Conservation (phyloP, 73 alveolate genomes). For the Blepharisma japonicum region DNA sequence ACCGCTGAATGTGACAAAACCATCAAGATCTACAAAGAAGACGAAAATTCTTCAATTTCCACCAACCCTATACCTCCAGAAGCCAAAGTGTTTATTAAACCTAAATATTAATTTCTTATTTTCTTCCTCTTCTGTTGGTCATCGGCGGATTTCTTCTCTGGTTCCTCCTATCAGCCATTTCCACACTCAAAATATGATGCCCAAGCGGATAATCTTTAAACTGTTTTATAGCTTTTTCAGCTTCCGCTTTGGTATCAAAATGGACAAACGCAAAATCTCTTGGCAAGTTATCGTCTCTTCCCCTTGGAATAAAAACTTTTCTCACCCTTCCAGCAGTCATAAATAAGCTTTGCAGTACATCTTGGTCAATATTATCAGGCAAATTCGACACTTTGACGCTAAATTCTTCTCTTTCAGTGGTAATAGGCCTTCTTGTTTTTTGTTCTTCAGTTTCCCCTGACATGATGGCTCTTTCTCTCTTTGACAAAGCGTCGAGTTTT, state of each 20-base stretch:
- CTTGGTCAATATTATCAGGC: not conserved
- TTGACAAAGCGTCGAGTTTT: not conserved
- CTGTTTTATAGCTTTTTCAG: not conserved
- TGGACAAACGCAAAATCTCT: slow-evolving; percentile 23
- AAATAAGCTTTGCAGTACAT: slow-evolving; percentile 2
- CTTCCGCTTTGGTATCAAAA: not conserved
- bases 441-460: slow-evolving; percentile 5
- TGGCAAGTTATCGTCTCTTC: not conserved
- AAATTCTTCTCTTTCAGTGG: not conserved
- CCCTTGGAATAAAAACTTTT: not conserved
- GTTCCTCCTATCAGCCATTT: slow-evolving; percentile 1
- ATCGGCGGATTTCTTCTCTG: not conserved
- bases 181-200: slow-evolving; percentile 1
- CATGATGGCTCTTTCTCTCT: not conserved
- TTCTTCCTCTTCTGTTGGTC: not conserved
- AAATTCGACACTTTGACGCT: slow-evolving; percentile 1
- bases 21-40: slow-evolving; percentile 90
- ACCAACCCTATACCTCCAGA: slow-evolving; percentile 1
- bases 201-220: not conserved
- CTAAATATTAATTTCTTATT: not conserved
- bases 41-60: slow-evolving; percentile 56
- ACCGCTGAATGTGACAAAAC: slow-evolving; percentile 99
- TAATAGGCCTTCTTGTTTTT: not conserved
- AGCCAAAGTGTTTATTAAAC: not conserved
- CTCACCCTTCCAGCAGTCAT: not conserved